Evolutionary conservation across 768 basidiomycete genomes (phyloP), one percentile per base, ranked within the genome.

Genomic region (Boletus coccyginus): DNA sequence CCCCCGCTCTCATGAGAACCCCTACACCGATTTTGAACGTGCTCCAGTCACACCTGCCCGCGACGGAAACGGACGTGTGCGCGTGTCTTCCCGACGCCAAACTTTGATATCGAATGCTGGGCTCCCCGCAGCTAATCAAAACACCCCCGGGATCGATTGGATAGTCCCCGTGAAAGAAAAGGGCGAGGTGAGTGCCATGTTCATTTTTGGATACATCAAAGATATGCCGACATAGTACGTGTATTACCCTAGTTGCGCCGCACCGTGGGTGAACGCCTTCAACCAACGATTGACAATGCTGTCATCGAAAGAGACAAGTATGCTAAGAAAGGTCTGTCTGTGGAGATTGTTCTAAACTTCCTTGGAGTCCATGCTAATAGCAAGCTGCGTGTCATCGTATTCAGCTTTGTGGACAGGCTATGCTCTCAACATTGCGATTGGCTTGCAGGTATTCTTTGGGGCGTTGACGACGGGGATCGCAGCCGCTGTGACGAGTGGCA

Each of bases 391-490:
- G 21, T 13, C 19, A 8, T 53, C 29, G 12, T 36, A 7, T 55
- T 21, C 49, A 78, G 78, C 76, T 9, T 50, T 62, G 52, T 57
- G 54, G 46, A 71, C 71, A 6, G 65, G 66, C 0, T 71, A 68
- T 49, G 65, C 70, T 7, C 69, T 78, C 36, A 78, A 78, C 52
- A 51, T 74, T 13, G 85, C 86, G 0, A 88, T 88, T 43, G 78
- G 77, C 13, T 52, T 86, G 38, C 88, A 89, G 64, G 82, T 89
- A 5, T 39, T 85, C 0, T 69, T 89, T 31, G 87, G 86, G 7
- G 79, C 87, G 3, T 71, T 90, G 31, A 88, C 85, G 7, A 89
- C 87, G 0, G 87, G 82, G 1, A 58, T 88, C 16, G 77, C 86
- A 1, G 83, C 84, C 7, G 74, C 72, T 6, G 72, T 77, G 3